Evolutionary conservation across 805 yeast genomes (phyloP).

Genomic region (Hanseniaspora osmophila): DNA sequence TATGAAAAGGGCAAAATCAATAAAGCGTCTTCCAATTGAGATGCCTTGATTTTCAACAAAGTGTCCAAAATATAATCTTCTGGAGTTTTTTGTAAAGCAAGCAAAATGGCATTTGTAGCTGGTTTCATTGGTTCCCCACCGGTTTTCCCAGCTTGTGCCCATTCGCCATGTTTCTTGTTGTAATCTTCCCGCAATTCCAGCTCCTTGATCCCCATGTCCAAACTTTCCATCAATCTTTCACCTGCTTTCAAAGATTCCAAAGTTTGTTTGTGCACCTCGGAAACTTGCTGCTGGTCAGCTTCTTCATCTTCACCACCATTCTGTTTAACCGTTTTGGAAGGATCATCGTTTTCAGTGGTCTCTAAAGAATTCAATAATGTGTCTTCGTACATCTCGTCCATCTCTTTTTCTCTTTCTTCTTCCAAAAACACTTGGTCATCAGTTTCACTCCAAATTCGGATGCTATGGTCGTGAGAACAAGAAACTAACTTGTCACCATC

Average conservation of each 20-base stretch:
- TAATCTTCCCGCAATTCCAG: slow-evolving; percentile 42
- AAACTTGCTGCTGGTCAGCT: slow-evolving; percentile 38
- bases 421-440: slow-evolving; percentile 93
- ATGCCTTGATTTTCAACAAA: slow-evolving; percentile 53
- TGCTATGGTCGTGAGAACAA: slow-evolving; percentile 85
- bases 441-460: slow-evolving; percentile 85
- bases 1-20: slow-evolving; percentile 82
- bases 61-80: slow-evolving; percentile 67
- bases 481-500: slow-evolving; percentile 63
- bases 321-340: slow-evolving; percentile 20
- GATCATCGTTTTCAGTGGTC: slow-evolving; percentile 32
- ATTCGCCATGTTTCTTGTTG: slow-evolving; percentile 25
- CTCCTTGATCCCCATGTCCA: slow-evolving; percentile 69
- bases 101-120: slow-evolving; percentile 52
- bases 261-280: slow-evolving; percentile 67
- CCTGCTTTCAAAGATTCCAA: slow-evolving; percentile 89
- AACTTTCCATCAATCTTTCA: slow-evolving; percentile 81
- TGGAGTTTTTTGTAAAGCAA: slow-evolving; percentile 59
- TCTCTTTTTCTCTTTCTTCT: slow-evolving; percentile 90
- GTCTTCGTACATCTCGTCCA: slow-evolving; percentile 84
- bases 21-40: slow-evolving; percentile 86
- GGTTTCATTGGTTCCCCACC: slow-evolving; percentile 46
- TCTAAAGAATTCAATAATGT: slow-evolving; percentile 63
- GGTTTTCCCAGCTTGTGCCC: slow-evolving; percentile 28
- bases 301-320: slow-evolving; percentile 27